These are phyloP conservation scores for Boletus rufocinnamomeus DNA, from an alignment of 768 basidiomycete genomes.

Conservation along the genomic window DNA sequence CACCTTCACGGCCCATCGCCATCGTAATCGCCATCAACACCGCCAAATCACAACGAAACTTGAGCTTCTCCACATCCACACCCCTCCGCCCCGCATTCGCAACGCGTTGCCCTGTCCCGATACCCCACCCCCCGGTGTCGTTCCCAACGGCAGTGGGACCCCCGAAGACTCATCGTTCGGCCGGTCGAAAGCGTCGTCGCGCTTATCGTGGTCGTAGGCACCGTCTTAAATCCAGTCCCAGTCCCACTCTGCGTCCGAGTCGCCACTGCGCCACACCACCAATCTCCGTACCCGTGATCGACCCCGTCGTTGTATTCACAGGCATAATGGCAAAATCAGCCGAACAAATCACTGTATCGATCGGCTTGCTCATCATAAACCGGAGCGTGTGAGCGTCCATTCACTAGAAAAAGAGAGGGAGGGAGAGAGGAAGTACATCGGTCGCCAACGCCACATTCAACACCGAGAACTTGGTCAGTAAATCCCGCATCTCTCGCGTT, in stretches of 20 bases:
- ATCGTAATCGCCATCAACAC: conserved; percentile 56
- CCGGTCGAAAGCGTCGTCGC: background rate
- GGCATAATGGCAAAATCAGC: conserved; percentile 50
- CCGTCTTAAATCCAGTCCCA: conserved; percentile 6
- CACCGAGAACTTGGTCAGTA: too few species aligned
- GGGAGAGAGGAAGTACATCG: background rate
- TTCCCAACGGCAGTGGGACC: conserved; percentile 14
- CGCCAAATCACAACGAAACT: conserved; percentile 56
- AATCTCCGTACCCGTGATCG: background rate
- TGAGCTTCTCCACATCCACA: conserved; percentile 39
- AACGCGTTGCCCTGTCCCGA: conserved; percentile 7
- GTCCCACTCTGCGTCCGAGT: conserved; percentile 10
- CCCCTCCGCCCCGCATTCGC: conserved; percentile 26
- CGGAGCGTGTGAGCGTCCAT: conserved; percentile 26
- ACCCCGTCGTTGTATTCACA: conserved; percentile 16
- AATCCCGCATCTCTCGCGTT: conserved; percentile 19
- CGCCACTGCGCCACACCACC: conserved; percentile 5
- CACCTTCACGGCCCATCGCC: conserved; percentile 48
- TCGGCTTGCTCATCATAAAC: conserved; percentile 33
- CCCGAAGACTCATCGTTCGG: conserved; percentile 7
- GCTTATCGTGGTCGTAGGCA: conserved; percentile 1
- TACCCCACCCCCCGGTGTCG: background rate
- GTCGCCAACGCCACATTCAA: conserved; percentile 1
- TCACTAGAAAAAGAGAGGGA: too few species aligned
- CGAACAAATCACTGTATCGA: conserved; percentile 43